A percentile compares a stretch with the other conserved stretches of the same genome.
phyloP scores from a whole-genome alignment of 2,329 filamentous ascomycete genomes.

The Cladophialophora psammophila region DNA sequence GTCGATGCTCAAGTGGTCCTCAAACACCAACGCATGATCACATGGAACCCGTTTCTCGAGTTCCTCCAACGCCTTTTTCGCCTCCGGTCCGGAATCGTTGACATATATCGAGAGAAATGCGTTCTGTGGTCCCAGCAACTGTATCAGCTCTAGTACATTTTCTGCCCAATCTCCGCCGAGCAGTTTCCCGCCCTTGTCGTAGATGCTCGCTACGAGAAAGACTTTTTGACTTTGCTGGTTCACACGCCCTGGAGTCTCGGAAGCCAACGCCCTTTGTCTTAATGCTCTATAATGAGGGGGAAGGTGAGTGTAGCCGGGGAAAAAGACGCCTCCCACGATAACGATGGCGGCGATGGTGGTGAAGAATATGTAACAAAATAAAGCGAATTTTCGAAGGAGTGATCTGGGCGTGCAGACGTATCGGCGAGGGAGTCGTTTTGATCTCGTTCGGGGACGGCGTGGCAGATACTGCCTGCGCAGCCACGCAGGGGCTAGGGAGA shows the following conservation, averaged over 20 bases:
- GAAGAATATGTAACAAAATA: slow-evolving; percentile 33
- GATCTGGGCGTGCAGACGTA: slow-evolving; percentile 28
- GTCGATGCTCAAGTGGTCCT: slow-evolving; percentile 65
- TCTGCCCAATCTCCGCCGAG: slow-evolving; percentile 70
- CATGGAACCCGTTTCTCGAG: slow-evolving; percentile 61
- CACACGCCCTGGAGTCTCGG: slow-evolving; percentile 51
- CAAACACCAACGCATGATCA: slow-evolving; percentile 64
- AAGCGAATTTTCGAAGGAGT: slow-evolving; percentile 34
- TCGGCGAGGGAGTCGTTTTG: slow-evolving; percentile 22
- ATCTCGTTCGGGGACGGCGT: slow-evolving; percentile 20
- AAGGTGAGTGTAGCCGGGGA: slow-evolving; percentile 63
- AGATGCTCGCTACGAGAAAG: slow-evolving; percentile 76
- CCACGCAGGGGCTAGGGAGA: slow-evolving; percentile 31
- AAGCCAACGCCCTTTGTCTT: slow-evolving; percentile 44
- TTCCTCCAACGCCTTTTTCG: slow-evolving; percentile 61
- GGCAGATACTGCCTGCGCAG: slow-evolving; percentile 28
- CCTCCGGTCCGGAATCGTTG: slow-evolving; percentile 68
- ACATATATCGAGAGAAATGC: slow-evolving; percentile 77
- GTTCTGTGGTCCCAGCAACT: slow-evolving; percentile 71
- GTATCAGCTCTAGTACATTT: slow-evolving; percentile 66
- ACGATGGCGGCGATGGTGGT: slow-evolving; percentile 46
- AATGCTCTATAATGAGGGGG: slow-evolving; percentile 60
- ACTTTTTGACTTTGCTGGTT: slow-evolving; percentile 69
- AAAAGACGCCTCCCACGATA: slow-evolving; percentile 56
- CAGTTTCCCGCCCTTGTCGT: slow-evolving; percentile 67